phyloP scores from a whole-genome alignment of 2,329 filamentous ascomycete genomes.

The Sarocladiaceae sp. region DNA sequence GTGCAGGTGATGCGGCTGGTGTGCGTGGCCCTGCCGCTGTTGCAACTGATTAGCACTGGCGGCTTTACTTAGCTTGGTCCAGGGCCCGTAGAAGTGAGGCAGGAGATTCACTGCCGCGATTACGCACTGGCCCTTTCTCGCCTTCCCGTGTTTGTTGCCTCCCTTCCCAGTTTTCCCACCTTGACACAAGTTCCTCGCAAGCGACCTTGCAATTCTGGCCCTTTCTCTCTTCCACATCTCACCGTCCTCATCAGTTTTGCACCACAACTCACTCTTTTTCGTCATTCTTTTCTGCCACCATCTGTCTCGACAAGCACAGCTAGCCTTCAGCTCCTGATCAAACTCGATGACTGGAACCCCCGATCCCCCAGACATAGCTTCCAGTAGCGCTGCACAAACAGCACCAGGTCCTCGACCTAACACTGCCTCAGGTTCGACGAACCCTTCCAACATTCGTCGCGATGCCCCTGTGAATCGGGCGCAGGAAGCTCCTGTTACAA shows the following conservation, averaged over 20 bases:
- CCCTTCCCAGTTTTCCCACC: conserved; percentile 1
- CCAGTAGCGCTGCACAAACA: not conserved
- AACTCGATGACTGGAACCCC: conserved; percentile 1
- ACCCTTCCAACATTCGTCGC: not conserved
- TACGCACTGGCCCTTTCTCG: not conserved
- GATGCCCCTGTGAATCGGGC: not conserved
- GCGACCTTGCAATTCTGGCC: not conserved
- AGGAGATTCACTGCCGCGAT: not conserved
- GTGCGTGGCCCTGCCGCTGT: too few relatives aligned
- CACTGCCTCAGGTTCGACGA: not conserved
- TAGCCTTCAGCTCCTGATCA: not conserved
- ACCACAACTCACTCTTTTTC: too few relatives aligned
- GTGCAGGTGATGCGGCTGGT: too few relatives aligned
- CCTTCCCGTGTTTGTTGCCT: not conserved
- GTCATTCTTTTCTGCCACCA: not conserved
- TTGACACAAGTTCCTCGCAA: too few relatives aligned
- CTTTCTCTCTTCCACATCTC: not conserved
- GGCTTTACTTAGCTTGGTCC: too few relatives aligned
- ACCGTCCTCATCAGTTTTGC: too few relatives aligned
- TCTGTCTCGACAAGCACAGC: not conserved
- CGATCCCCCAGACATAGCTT: conserved; percentile 6
- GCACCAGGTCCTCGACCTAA: not conserved
- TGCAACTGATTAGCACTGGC: too few relatives aligned
- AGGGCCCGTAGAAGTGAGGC: too few relatives aligned
- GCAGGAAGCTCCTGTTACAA: not conserved